phyloP scores from a whole-genome alignment of 164 flowering plant species.

The Cinnamomum micranthum region DNA sequence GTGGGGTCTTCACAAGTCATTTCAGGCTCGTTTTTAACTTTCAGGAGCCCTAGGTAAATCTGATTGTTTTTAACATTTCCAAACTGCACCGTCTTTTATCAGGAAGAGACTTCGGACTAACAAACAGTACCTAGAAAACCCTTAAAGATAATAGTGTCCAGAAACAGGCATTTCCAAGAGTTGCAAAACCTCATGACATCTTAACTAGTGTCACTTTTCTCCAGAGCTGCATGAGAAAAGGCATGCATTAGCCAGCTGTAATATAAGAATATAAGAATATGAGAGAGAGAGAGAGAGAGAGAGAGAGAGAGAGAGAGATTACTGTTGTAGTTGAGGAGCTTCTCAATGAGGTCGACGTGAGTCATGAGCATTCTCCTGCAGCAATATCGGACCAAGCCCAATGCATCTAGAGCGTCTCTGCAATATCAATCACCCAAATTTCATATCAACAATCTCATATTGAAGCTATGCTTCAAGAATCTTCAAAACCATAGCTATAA shows the following conservation, averaged over 20 bases:
- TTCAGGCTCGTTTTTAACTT: no score
- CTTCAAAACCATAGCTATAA: no score
- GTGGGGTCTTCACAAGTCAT: no score
- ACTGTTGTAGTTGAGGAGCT: conserved; percentile 94
- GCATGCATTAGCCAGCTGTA: not conserved
- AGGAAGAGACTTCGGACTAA: no score
- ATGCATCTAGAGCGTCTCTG: conserved; percentile 94
- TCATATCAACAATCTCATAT: not conserved
- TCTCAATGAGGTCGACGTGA: conserved; percentile 94
- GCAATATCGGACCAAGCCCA: conserved; percentile 84
- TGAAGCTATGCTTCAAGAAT: not conserved
- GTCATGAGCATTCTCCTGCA: conserved; percentile 97
- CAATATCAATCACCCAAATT: not conserved
- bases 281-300: not conserved
- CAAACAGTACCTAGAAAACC: no score
- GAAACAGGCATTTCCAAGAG: no score
- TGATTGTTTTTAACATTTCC: no score
- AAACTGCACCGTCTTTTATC: no score
- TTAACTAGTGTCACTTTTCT: conserved; percentile 51
- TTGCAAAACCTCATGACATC: not conserved
- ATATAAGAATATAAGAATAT: no score
- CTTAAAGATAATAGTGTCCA: no score
- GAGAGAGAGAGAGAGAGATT: conserved; percentile 27
- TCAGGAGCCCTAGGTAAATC: no score
- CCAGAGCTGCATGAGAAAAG: conserved; percentile 41